Evolutionary conservation across 2,329 filamentous ascomycete species (phyloP).

Genomic region (Trichoderma harzianum): DNA sequence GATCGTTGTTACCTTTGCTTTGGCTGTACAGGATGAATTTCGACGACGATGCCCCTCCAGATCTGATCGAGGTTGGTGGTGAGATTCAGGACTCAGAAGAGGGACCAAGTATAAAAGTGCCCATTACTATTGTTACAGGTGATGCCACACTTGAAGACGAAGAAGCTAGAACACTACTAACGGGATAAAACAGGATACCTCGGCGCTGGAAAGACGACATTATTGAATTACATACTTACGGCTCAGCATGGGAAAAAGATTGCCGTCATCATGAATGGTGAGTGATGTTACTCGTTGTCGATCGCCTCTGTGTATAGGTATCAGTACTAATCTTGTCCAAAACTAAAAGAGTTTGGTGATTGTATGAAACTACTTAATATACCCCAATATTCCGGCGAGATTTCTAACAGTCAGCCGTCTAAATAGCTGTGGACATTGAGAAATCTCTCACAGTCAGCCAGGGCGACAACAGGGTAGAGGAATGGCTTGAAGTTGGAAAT

Average conservation of each 20-base stretch:
- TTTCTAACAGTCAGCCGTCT: constrained; percentile 12
- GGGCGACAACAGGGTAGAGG: constrained; percentile 76
- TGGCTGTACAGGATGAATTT: constrained; percentile 49
- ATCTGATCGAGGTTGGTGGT: constrained; percentile 52
- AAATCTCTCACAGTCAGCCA: constrained; percentile 91
- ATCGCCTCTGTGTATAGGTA: background rate
- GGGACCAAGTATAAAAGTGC: constrained; percentile 63
- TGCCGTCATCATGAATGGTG: constrained; percentile 91
- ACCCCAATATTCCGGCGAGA: background rate
- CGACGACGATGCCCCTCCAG: constrained; percentile 65
- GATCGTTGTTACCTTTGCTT: background rate
- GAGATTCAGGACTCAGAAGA: constrained; percentile 39
- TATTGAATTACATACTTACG: constrained; percentile 93
- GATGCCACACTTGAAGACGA: constrained; percentile 21
- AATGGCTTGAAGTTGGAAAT: constrained; percentile 95
- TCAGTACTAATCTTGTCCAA: background rate
- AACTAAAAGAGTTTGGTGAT: constrained; percentile 67
- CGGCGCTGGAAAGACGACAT: constrained; percentile 90
- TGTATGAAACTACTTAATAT: constrained; percentile 51
- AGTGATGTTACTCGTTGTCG: background rate
- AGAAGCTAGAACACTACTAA: background rate
- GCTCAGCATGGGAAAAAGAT: constrained; percentile 97
- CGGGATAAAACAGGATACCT: constrained; percentile 66
- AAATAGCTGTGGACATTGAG: constrained; percentile 84
- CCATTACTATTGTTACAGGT: constrained; percentile 83